Conservation (phyloP, 768 basidiomycete species). For the Lactifluus pinguis region DNA sequence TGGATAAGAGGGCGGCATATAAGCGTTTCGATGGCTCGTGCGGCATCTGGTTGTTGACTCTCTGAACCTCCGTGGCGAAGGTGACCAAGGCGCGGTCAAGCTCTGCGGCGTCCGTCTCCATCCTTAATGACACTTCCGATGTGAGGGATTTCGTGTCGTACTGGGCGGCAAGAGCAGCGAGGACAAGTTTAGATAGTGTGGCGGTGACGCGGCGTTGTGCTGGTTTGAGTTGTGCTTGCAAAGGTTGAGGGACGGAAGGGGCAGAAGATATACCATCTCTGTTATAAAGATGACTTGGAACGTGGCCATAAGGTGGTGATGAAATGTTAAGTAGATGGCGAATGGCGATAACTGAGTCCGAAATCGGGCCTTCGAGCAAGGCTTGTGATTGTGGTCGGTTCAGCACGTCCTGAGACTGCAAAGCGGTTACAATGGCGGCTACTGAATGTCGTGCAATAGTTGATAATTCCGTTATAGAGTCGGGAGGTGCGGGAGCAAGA, state of each 20-base stretch:
- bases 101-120: conserved; percentile 69
- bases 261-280: conserved; percentile 1
- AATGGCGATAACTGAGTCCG: conserved; percentile 57
- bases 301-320: conserved; percentile 49
- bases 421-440: conserved; percentile 50
- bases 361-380: conserved; percentile 54
- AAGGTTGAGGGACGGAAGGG: conserved; percentile 32
- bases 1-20: conserved; percentile 49
- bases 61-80: conserved; percentile 65
- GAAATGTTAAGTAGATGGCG: conserved; percentile 69
- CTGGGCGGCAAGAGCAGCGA: conserved; percentile 84
- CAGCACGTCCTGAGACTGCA: conserved; percentile 37
- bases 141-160: conserved; percentile 63
- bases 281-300: conserved; percentile 32
- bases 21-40: conserved; percentile 40
- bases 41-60: conserved; percentile 34
- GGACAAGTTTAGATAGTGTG: conserved; percentile 79
- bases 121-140: conserved; percentile 55
- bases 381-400: conserved; percentile 47
- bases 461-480: conserved; percentile 53
- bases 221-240: conserved; percentile 52
- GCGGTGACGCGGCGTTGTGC: conserved; percentile 82
- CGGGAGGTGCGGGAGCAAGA: conserved; percentile 48
- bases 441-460: conserved; percentile 51
- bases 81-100: conserved; percentile 60